Evolutionary conservation across 1,139 yeast species (phyloP), one percentile per base, ranked within the genome.

Genomic region (Diutina mesorugosa): DNA sequence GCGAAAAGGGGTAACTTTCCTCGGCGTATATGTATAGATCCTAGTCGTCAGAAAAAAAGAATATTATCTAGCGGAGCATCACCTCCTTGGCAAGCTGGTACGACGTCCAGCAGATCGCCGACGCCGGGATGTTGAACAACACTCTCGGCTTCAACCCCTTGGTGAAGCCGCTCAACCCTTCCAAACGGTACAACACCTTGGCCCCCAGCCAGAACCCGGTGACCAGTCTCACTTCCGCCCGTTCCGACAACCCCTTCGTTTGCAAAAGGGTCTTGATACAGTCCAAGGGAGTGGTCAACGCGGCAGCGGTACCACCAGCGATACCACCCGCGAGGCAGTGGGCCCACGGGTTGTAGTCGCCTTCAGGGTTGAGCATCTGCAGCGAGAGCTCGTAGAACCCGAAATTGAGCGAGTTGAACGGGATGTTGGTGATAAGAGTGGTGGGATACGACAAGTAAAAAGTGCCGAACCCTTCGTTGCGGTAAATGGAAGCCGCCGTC

Each of bases 21-120:
- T 6, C 47, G 26, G 47, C 47, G 8, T 7, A 9, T 45, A 6
- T 45, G 26, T 45, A 18, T 45, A 45, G n/a, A 21, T 2, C 35
- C 9, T 32, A 32, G 14, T 35, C 41, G 41, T 35, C 41, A 35
- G 6, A 4, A 21, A 21, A 21, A 21, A 21, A 21, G 26, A 21
- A n/a, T 28, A 45, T 45, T 7, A 18, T 10, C 51, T 48, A 50
- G 32, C 32, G 35, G 26, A 50, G 35, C 63, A 80, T 70, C 56
- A 86, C 77, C 63, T 84, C 87, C 71, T 93, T 93, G 51, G 97
- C 98, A 95, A 91, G 89, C 69, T 93, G 99, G 70, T 95, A 93
- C 28, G 97, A 91, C 1, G 98, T 93, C 99, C 99, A 93, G 61
- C 96, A 85, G 60, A 93, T 91, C 45, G 99, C 99, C 12, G 99